Conservation (phyloP, 352 stramenopile genomes). For the Thraustochytrium striatum region DNA sequence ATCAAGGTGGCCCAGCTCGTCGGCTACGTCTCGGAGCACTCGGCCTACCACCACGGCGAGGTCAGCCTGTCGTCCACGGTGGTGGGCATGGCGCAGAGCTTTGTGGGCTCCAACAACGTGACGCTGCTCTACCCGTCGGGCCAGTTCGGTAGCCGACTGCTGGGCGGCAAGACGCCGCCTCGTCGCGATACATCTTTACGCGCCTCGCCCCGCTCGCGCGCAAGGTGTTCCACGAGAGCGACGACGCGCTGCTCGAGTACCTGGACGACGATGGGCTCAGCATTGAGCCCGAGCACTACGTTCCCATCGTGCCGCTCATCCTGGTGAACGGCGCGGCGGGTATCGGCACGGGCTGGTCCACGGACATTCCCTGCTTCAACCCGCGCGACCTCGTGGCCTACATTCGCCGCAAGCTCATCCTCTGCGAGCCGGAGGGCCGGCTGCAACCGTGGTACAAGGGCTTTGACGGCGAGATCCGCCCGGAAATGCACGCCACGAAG, state of each 20-base stretch:
- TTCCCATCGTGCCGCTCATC: slow-evolving; percentile 93
- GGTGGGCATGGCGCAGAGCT: slow-evolving; percentile 97
- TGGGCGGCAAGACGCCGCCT: slow-evolving; percentile 92
- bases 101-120: slow-evolving; percentile 97
- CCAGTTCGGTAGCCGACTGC: slow-evolving; percentile 93
- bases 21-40: slow-evolving; percentile 95
- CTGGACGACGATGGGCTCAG: slow-evolving; percentile 82
- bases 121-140: slow-evolving; percentile 88
- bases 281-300: slow-evolving; percentile 85
- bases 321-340: slow-evolving; percentile 93
- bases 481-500: slow-evolving; percentile 54
- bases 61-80: slow-evolving; percentile 87
- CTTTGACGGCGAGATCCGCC: slow-evolving; percentile 77
- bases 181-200: slow-evolving; percentile 88
- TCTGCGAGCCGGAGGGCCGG: slow-evolving; percentile 57
- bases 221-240: slow-evolving; percentile 74
- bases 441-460: slow-evolving; percentile 84
- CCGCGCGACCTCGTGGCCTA: slow-evolving; percentile 73
- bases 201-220: slow-evolving; percentile 78
- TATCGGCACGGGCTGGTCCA: slow-evolving; percentile 94
- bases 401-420: slow-evolving; percentile 56
- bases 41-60: slow-evolving; percentile 97
- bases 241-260: slow-evolving; percentile 82
- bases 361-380: slow-evolving; percentile 84
- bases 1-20: slow-evolving; percentile 87